A percentile compares a stretch with the other conserved stretches of the same genome.
These are phyloP conservation scores for Ascochyta lentis DNA, from an alignment of 2,329 filamentous ascomycete genomes.

Conservation along the genomic window DNA sequence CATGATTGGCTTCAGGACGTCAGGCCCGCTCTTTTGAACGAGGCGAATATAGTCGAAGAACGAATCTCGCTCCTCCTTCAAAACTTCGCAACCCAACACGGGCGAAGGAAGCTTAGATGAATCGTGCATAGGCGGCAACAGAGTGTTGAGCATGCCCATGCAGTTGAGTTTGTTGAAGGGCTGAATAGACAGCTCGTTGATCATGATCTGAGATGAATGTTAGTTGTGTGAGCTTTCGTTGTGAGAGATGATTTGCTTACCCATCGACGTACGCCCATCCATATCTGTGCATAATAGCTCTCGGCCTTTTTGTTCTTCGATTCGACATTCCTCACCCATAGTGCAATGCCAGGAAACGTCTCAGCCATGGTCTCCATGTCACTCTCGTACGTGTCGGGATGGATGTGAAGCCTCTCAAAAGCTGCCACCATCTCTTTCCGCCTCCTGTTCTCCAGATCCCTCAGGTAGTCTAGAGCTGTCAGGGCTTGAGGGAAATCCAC, in stretches of 20 bases:
- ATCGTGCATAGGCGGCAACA: constrained; percentile 64
- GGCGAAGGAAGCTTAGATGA: constrained; percentile 53
- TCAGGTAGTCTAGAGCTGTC: constrained; percentile 70
- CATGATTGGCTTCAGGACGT: constrained; percentile 61
- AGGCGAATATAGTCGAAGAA: constrained; percentile 68
- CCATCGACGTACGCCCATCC: constrained; percentile 68
- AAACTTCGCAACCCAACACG: constrained; percentile 58
- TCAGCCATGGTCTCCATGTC: constrained; percentile 58
- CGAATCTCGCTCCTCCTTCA: constrained; percentile 64
- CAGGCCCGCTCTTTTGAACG: constrained; percentile 63
- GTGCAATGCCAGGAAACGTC: constrained; percentile 61
- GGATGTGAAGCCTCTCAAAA: constrained; percentile 61
- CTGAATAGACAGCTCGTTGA: constrained; percentile 68
- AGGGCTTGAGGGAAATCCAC: constrained; percentile 72
- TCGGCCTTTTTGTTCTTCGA: constrained; percentile 49
- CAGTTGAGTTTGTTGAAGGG: constrained; percentile 71
- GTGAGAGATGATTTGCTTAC: constrained; percentile 52
- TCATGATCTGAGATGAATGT: constrained; percentile 58
- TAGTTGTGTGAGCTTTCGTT: constrained; percentile 1
- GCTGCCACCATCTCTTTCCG: constrained; percentile 64
- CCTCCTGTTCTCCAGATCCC: constrained; percentile 66
- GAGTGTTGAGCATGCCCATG: constrained; percentile 71
- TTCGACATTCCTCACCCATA: constrained; percentile 62
- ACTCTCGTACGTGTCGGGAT: constrained; percentile 54
- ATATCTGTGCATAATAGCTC: constrained; percentile 64